A percentile compares a stretch with the other conserved stretches of the same genome.
phyloP scores from a whole-genome alignment of 2,329 filamentous ascomycete genomes.

The Biscogniauxia marginata region DNA sequence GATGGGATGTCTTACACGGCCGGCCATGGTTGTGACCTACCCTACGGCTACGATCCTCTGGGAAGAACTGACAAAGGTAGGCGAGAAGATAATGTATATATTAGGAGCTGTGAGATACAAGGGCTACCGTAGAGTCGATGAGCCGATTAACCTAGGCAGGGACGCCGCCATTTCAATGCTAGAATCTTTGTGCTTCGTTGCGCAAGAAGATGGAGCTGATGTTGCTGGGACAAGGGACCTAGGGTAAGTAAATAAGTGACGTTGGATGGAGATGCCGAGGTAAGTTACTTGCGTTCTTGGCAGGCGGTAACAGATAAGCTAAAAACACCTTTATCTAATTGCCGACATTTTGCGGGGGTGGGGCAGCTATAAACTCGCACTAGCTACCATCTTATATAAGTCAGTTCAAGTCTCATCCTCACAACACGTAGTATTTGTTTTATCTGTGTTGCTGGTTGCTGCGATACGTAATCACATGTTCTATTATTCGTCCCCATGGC shows the following conservation, averaged over 20 bases:
- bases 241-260: not conserved
- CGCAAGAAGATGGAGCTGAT: constrained; percentile 2
- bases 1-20: constrained; percentile 85
- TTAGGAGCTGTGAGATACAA: not conserved
- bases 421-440: no score
- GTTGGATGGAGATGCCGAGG: constrained; percentile 16
- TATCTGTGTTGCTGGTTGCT: not conserved
- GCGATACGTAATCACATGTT: no score
- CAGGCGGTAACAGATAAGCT: constrained; percentile 15
- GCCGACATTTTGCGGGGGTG: constrained; percentile 16
- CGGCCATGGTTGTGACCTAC: constrained; percentile 61
- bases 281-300: constrained; percentile 14
- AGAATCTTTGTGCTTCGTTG: no score
- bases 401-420: not conserved
- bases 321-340: constrained; percentile 5
- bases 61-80: not conserved
- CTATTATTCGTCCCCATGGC: not conserved
- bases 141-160: not conserved
- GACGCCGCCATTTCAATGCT: no score
- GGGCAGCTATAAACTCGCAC: constrained; percentile 18
- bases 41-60: not conserved
- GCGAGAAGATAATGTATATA: not conserved
- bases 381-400: not conserved
- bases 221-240: not conserved
- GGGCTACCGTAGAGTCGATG: not conserved